Evolutionary conservation across 495 filamentous ascomycete genomes (phyloP).

Genomic region (Margaritispora aquatica): DNA sequence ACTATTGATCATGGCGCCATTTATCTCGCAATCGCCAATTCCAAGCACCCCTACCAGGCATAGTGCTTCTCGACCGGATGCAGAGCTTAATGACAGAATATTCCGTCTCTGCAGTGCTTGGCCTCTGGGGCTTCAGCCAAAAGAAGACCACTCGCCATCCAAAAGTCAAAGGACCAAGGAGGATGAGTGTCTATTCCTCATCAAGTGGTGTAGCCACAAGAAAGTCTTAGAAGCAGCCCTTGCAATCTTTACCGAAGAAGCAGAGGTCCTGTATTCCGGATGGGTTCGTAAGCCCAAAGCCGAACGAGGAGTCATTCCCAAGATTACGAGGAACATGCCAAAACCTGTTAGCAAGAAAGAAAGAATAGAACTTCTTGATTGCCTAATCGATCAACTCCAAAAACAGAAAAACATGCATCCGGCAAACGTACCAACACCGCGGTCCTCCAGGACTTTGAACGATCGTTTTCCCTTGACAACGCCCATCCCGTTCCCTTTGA

Average conservation of each 20-base stretch:
- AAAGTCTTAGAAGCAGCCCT: not conserved
- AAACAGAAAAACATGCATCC: not conserved
- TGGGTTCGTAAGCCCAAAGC: slow-evolving; percentile 20
- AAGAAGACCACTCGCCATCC: not conserved
- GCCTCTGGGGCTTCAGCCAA: not conserved
- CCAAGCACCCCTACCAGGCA: not conserved
- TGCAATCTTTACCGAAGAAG: slow-evolving; percentile 2
- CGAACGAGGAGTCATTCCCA: slow-evolving; percentile 14
- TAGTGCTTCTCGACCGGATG: not conserved
- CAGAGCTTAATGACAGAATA: not conserved
- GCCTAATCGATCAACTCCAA: slow-evolving; percentile 3
- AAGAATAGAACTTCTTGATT: not conserved
- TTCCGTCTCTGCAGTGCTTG: not conserved
- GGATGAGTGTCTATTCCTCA: not conserved
- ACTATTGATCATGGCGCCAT: not conserved
- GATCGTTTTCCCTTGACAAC: not conserved
- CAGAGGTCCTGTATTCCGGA: slow-evolving; percentile 2
- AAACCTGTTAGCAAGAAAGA: slow-evolving; percentile 1
- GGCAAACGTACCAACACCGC: not conserved
- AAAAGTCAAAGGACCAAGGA: not conserved
- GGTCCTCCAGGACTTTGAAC: not conserved
- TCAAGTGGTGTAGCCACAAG: slow-evolving; percentile 3
- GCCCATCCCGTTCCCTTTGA: not conserved
- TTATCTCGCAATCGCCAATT: not conserved
- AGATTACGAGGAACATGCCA: slow-evolving; percentile 1